A percentile compares a stretch with the other conserved stretches of the same genome.
Conservation (phyloP, 176 grass and related monocot genomes). For the Metroxylon sagu region DNA sequence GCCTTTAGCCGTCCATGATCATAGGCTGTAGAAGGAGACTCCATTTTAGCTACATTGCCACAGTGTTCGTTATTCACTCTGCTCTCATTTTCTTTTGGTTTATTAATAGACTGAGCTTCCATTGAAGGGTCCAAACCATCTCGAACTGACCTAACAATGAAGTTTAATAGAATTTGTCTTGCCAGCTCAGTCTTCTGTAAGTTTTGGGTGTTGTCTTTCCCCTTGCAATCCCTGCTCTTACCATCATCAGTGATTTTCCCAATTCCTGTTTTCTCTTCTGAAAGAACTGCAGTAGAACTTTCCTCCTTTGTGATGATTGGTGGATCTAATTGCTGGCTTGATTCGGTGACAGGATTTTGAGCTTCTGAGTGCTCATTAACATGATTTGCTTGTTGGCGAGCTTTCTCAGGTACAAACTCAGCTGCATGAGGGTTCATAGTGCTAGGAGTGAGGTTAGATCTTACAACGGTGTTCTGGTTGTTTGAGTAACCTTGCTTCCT, state of each 20-base stretch:
- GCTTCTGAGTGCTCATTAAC: constrained; percentile 22
- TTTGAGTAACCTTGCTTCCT: constrained; percentile 68
- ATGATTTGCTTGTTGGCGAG: constrained; percentile 42
- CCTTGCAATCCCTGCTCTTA: constrained; percentile 43
- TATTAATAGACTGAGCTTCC: constrained; percentile 22
- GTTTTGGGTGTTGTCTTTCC: constrained; percentile 32
- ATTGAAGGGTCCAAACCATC: constrained; percentile 46
- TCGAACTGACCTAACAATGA: constrained; percentile 80
- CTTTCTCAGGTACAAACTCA: constrained; percentile 77
- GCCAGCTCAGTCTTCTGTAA: constrained; percentile 77
- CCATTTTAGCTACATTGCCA: constrained; percentile 20
- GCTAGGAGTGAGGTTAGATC: constrained; percentile 21
- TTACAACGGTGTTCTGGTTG: constrained; percentile 48
- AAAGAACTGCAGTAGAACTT: constrained; percentile 7
- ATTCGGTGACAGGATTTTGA: constrained; percentile 23
- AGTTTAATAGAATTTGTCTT: constrained; percentile 84
- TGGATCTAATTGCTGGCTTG: constrained; percentile 7
- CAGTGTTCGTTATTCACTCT: constrained; percentile 28
- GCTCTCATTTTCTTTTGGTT: constrained; percentile 18
- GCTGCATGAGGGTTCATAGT: constrained; percentile 96
- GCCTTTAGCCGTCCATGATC: constrained; percentile 25
- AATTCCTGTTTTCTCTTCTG: constrained; percentile 29
- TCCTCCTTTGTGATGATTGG: constrained; percentile 14
- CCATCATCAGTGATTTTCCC: constrained; percentile 30
- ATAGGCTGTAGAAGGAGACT: constrained; percentile 5